Conservation (phyloP, 495 filamentous ascomycete genomes). For the Baudoinia panamericana region DNA sequence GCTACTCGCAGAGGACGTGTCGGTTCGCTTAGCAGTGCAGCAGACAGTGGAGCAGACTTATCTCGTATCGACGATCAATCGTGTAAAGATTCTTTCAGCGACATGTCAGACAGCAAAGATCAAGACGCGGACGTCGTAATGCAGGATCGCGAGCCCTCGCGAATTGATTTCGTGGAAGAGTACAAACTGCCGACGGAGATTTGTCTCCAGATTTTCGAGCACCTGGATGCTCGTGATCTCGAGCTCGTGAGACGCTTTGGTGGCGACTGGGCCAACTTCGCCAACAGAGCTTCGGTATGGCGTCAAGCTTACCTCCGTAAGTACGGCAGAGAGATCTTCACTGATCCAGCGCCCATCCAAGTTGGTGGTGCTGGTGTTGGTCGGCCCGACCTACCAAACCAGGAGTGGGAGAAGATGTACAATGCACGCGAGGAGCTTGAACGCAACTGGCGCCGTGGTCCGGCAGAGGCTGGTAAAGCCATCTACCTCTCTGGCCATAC, state of each 20-base stretch:
- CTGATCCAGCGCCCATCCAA: slow-evolving; percentile 32
- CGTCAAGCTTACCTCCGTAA: slow-evolving; percentile 58
- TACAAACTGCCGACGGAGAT: slow-evolving; percentile 54
- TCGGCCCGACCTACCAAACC: slow-evolving; percentile 34
- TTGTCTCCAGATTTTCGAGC: slow-evolving; percentile 54
- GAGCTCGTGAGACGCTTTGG: slow-evolving; percentile 49
- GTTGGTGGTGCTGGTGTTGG: slow-evolving; percentile 36
- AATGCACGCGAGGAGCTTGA: slow-evolving; percentile 60
- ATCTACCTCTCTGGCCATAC: slow-evolving; percentile 84
- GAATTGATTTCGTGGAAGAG: slow-evolving; percentile 50
- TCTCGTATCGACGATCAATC: slow-evolving; percentile 3
- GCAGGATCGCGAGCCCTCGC: neutral
- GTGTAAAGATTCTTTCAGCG: slow-evolving; percentile 5
- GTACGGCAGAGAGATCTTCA: slow-evolving; percentile 38
- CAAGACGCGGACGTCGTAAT: slow-evolving; percentile 4
- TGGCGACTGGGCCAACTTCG: slow-evolving; percentile 39
- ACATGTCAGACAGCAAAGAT: no score
- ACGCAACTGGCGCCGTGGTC: slow-evolving; percentile 62
- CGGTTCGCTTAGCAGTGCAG: slow-evolving; percentile 14
- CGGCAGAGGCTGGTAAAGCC: slow-evolving; percentile 43
- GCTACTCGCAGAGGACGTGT: slow-evolving; percentile 1
- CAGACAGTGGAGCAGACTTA: slow-evolving; percentile 19
- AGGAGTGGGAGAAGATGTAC: slow-evolving; percentile 82
- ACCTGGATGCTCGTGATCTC: slow-evolving; percentile 56
- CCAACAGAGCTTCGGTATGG: slow-evolving; percentile 41